Conservation (phyloP, 1,284 basidiomycete species). For the Grifola frondosa region DNA sequence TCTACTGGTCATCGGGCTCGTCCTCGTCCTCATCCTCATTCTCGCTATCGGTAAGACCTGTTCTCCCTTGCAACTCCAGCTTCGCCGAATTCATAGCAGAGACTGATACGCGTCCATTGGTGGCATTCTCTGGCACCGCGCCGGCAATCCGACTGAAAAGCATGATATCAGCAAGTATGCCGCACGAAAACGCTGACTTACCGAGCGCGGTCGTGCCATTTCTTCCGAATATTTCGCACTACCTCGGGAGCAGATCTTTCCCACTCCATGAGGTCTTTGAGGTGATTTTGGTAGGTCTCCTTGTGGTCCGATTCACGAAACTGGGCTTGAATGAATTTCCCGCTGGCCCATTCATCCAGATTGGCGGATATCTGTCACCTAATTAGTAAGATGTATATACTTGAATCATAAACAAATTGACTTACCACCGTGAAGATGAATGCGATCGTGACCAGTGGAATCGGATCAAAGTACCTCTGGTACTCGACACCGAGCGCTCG, state of each 20-base stretch:
- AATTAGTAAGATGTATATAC: not conserved
- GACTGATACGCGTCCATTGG: no score
- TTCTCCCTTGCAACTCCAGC: not conserved
- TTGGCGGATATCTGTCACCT: not conserved
- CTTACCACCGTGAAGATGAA: not conserved
- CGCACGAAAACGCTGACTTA: no score
- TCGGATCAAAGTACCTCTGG: not conserved
- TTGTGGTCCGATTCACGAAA: not conserved
- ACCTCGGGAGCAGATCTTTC: not conserved
- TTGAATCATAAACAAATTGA: no score
- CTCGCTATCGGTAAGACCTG: constrained; percentile 2
- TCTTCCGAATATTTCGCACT: not conserved
- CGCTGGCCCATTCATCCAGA: not conserved
- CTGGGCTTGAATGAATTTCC: not conserved
- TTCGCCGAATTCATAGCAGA: not conserved
- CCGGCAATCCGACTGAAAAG: no score
- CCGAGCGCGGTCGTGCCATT: not conserved
- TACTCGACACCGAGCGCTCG: not conserved
- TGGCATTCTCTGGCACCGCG: no score
- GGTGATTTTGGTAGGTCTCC: not conserved
- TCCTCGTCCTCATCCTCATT: not conserved
- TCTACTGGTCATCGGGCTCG: no score
- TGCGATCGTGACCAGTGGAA: not conserved
- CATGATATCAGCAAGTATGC: no score
- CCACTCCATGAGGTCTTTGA: constrained; percentile 1